phyloP scores from a whole-genome alignment of 495 filamentous ascomycete species.

The Penicillium parvum region DNA sequence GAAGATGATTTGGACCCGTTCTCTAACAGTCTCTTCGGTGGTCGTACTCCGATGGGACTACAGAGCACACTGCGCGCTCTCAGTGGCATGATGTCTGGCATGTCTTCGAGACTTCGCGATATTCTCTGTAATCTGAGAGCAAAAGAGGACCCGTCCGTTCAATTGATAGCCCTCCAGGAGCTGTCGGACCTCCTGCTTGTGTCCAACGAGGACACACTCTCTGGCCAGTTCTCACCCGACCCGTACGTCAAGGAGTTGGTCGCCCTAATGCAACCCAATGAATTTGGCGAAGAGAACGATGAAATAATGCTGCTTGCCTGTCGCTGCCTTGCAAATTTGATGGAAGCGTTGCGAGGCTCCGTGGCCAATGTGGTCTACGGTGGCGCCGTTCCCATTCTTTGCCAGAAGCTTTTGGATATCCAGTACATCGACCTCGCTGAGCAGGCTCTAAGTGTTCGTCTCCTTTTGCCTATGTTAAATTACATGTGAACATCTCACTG shows the following conservation, averaged over 20 bases:
- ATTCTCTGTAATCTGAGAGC: conserved; percentile 78
- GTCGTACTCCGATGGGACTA: conserved; percentile 60
- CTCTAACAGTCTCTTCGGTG: conserved; percentile 64
- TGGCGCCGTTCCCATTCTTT: conserved; percentile 88
- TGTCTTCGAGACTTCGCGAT: conserved; percentile 73
- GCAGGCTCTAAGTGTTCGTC: conserved; percentile 80
- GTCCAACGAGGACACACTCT: conserved; percentile 94
- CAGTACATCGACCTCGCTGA: conserved; percentile 96
- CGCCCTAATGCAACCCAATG: conserved; percentile 82
- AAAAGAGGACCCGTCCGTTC: conserved; percentile 83
- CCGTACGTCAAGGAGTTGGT: conserved; percentile 94
- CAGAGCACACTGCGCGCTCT: conserved; percentile 79
- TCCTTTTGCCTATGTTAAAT: not conserved
- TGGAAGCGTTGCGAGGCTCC: conserved; percentile 92
- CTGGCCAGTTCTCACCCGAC: conserved; percentile 92
- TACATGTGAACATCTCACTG: not conserved
- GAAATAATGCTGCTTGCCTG: conserved; percentile 98
- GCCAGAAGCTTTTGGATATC: conserved; percentile 90
- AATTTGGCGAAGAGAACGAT: conserved; percentile 83
- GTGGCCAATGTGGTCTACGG: conserved; percentile 95
- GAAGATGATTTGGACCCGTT: conserved; percentile 79
- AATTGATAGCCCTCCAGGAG: conserved; percentile 89
- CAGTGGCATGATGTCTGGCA: conserved; percentile 84
- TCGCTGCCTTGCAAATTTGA: conserved; percentile 92
- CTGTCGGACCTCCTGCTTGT: conserved; percentile 89